Conservation (phyloP, 164 flowering plant species). For the Annona squamosa region DNA sequence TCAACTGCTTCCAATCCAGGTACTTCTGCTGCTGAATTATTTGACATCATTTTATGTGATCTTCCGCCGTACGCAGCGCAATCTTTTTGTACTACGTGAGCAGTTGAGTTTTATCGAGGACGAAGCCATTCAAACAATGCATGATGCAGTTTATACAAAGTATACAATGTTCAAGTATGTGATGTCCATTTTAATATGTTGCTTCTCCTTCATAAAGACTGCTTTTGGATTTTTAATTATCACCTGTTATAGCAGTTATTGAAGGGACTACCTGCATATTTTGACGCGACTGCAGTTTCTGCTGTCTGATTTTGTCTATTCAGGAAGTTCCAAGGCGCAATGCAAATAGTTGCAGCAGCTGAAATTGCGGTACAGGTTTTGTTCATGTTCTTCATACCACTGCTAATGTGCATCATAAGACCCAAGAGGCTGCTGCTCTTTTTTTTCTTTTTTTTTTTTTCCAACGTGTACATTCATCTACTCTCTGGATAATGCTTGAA, state of each 20-base stretch:
- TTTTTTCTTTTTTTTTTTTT: background rate
- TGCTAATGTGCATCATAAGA: background rate
- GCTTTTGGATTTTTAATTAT: background rate
- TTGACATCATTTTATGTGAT: slow-evolving; percentile 63
- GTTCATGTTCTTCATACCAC: background rate
- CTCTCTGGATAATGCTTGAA: background rate
- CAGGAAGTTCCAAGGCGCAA: slow-evolving; percentile 88
- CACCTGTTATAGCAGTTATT: background rate
- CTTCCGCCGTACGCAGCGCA: slow-evolving; percentile 65
- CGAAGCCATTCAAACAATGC: slow-evolving; percentile 61
- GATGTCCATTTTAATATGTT: background rate
- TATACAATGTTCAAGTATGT: slow-evolving; percentile 86
- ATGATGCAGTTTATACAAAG: slow-evolving; percentile 62
- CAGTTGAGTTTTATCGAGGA: slow-evolving; percentile 60
- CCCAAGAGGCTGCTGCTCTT: no score
- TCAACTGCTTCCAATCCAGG: slow-evolving; percentile 34
- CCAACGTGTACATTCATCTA: background rate
- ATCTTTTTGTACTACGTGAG: slow-evolving; percentile 50
- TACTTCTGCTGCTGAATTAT: slow-evolving; percentile 67
- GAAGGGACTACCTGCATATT: slow-evolving; percentile 1
- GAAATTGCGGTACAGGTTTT: slow-evolving; percentile 56
- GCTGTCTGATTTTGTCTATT: slow-evolving; percentile 10
- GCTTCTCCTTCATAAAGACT: background rate
- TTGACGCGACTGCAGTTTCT: background rate
- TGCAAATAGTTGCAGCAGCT: slow-evolving; percentile 70